Percentiles rank a stretch among this genome's conserved stretches.
Evolutionary conservation across 2,329 filamentous ascomycete species (phyloP).

Genomic region (Tolypocladium inflatum): DNA sequence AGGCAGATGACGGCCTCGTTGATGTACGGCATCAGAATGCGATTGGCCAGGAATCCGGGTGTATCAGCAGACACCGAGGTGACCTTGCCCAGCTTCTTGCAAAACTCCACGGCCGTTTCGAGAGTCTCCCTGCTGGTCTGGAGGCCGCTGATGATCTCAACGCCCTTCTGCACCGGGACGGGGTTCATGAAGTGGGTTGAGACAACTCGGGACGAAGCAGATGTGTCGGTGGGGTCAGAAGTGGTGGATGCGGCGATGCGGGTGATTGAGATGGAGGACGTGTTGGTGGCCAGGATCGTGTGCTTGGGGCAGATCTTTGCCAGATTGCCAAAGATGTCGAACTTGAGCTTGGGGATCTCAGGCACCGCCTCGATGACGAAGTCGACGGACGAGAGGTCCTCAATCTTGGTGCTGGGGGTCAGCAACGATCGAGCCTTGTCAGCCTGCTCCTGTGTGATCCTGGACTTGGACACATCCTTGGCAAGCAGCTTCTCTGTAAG

Average conservation of each 20-base stretch:
- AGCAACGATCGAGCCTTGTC: conserved; percentile 63
- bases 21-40: conserved; percentile 98
- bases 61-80: conserved; percentile 79
- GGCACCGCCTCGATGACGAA: conserved; percentile 98
- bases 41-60: conserved; percentile 90
- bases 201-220: conserved; percentile 77
- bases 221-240: conserved; percentile 67
- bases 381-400: conserved; percentile 73
- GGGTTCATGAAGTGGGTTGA: conserved; percentile 99
- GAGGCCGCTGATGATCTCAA: conserved; percentile 91
- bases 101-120: conserved; percentile 74
- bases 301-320: conserved; percentile 75
- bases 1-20: conserved; percentile 96
- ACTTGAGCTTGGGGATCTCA: conserved; percentile 81
- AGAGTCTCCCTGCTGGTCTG: conserved; percentile 81
- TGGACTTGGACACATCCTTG: conserved; percentile 84
- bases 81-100: conserved; percentile 88
- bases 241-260: conserved; percentile 85
- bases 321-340: conserved; percentile 74
- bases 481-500: conserved; percentile 74
- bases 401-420: conserved; percentile 60
- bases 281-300: conserved; percentile 92
- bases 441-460: conserved; percentile 74
- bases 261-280: conserved; percentile 96
- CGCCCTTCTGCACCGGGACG: conserved; percentile 90